Evolutionary conservation across 2,329 filamentous ascomycete genomes (phyloP).

Genomic region (Fusarium liriodendri): DNA sequence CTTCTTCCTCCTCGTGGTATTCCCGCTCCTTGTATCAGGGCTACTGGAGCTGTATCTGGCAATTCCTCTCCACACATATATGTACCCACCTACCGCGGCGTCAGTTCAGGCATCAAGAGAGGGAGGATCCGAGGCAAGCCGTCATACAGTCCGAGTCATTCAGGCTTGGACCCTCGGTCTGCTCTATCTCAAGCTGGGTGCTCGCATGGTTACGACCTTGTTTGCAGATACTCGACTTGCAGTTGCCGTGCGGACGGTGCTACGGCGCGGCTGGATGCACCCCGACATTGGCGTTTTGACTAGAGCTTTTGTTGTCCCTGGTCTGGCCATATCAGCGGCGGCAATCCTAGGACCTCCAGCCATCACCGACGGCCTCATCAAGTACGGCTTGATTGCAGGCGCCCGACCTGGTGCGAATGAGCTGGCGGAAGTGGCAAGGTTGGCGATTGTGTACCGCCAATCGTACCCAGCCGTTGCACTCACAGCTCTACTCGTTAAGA

Average conservation of each 20-base stretch:
- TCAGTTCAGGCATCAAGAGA: constrained; percentile 43
- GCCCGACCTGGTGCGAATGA: constrained; percentile 32
- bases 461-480: constrained; percentile 77
- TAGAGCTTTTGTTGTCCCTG: constrained; percentile 86
- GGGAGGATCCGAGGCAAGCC: constrained; percentile 42
- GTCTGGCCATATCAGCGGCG: constrained; percentile 67
- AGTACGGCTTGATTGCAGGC: constrained; percentile 35
- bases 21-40: constrained; percentile 83
- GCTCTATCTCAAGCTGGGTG: constrained; percentile 85
- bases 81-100: constrained; percentile 57
- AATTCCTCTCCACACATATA: constrained; percentile 86
- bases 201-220: constrained; percentile 74
- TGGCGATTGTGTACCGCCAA: constrained; percentile 60
- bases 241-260: constrained; percentile 78
- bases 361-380: constrained; percentile 58
- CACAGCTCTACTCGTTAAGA: constrained; percentile 56
- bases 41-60: constrained; percentile 90
- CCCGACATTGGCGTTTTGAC: constrained; percentile 85
- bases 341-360: constrained; percentile 74
- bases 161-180: constrained; percentile 96
- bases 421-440: constrained; percentile 43
- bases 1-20: constrained; percentile 77
- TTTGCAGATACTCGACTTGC: constrained; percentile 78
- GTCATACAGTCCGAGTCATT: constrained; percentile 84
- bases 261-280: constrained; percentile 79